Conservation (phyloP, 2,329 filamentous ascomycete species). For the Decorospora gaudefroyi region DNA sequence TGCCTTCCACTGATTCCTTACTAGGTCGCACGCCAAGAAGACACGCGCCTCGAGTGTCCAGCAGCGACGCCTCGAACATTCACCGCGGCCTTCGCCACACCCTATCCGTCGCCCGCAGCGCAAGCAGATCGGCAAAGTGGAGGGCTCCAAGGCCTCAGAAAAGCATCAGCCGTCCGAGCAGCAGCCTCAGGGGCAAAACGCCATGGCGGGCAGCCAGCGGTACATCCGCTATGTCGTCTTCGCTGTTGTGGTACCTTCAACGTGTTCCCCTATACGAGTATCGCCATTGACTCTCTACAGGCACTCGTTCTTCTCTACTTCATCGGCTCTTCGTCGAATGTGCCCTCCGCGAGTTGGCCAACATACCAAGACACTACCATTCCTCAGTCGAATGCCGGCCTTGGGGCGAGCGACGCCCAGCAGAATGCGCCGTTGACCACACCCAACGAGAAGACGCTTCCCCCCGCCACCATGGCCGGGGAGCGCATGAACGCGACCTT, state of each 20-base stretch:
- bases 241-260: conserved; percentile 71
- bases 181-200: conserved; percentile 53
- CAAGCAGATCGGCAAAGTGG: conserved; percentile 30
- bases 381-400: no score
- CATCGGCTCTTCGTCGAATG: conserved; percentile 67
- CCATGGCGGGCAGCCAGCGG: conserved; percentile 72
- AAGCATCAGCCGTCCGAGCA: conserved; percentile 27
- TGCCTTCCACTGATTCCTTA: conserved; percentile 13
- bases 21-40: not conserved
- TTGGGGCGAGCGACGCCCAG: no score
- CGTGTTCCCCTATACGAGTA: not conserved
- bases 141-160: conserved; percentile 29
- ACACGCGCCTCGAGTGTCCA: conserved; percentile 6
- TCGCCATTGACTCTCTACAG: conserved; percentile 42
- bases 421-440: conserved; percentile 33
- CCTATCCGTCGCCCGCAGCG: conserved; percentile 10
- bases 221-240: conserved; percentile 75
- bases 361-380: conserved; percentile 29
- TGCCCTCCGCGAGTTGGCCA: conserved; percentile 46
- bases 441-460: conserved; percentile 43
- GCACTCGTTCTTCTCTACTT: conserved; percentile 78
- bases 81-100: conserved; percentile 2
- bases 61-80: not conserved
- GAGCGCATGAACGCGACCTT: conserved; percentile 96
- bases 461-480: conserved; percentile 60